Evolutionary conservation across 225 moss, liverwort and hornwort genomes (phyloP).

Genomic region (Asterella californica): DNA sequence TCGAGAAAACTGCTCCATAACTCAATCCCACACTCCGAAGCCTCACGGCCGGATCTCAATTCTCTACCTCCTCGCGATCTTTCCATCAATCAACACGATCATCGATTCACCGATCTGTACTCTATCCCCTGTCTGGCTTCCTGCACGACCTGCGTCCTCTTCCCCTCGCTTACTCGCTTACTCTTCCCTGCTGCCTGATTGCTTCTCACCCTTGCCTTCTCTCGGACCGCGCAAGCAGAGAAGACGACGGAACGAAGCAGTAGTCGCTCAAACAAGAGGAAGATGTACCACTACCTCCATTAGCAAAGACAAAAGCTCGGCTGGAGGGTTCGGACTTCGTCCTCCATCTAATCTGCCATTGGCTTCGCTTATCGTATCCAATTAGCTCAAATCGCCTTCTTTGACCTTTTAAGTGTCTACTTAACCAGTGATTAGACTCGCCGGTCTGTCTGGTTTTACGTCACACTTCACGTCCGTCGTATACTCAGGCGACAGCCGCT

Average conservation of each 20-base stretch:
- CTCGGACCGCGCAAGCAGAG: slow-evolving; percentile 10
- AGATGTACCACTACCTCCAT: slow-evolving; percentile 5
- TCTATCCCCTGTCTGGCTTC: not conserved
- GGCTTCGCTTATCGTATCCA: not conserved
- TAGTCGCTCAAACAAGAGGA: not conserved
- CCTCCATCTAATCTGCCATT: not conserved
- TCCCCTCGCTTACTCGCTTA: not conserved
- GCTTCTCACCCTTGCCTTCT: not conserved
- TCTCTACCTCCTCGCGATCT: slow-evolving; percentile 3
- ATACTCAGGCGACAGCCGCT: not conserved
- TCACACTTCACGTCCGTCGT: slow-evolving; percentile 3
- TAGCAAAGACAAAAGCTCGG: not conserved
- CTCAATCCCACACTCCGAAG: not conserved
- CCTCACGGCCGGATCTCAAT: not conserved
- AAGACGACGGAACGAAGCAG: slow-evolving; percentile 18
- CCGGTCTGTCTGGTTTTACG: not conserved
- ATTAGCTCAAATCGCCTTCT: not conserved
- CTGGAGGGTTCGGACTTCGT: slow-evolving; percentile 1
- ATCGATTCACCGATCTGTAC: not conserved
- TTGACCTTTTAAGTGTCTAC: not conserved
- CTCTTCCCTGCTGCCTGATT: not conserved
- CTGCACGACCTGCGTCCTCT: not conserved
- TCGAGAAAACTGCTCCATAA: slow-evolving; percentile 23
- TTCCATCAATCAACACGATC: not conserved
- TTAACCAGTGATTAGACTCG: not conserved